Base-by-base conservation (phyloP, 2,329 filamentous ascomycete genomes). In the Pyrenophora graminea region DNA sequence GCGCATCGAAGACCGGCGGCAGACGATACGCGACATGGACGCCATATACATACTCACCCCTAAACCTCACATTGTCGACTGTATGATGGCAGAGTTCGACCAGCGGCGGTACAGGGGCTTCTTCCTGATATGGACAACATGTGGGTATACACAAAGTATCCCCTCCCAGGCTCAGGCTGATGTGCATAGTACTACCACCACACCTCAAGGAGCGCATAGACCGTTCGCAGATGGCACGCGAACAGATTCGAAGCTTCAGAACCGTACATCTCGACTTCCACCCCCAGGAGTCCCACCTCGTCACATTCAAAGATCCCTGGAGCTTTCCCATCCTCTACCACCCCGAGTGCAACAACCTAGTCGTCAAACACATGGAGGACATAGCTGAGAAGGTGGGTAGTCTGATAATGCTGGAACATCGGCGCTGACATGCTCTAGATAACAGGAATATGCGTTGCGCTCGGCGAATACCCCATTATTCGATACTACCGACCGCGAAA, bases 271-370 rank as follows among this genome's bases (percentile, higher is more conserved):
- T 96, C 70, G 89, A 97, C 73, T 99, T 88, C 73, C 93, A 86
- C 69, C 92, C 94, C 5, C 85, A 91, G 67, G 94, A 99, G 76
- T 94, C 92, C 6, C 90, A 95, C 65, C 78, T 99, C 34, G 80
- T 97, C 63, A 96, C 91, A 0, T 97, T 99, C 67, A 82, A 89
- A 68, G 93, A 99, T 70, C 93, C 94, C 1, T 96, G 89, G 86
- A 97, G 93, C 75, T 99, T 99, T 67, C 91, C 91, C 1, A 83
- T 92, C 44, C 80, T 99, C 52, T 99, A 89, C 76, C 93, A 99
- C 70, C 93, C 93, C 1, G 85, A 83, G 46, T 97, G 94, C 76
- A 96, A 96, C 72, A 82, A 85, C 58, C 77, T 97, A 37, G 88
- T 99, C 34, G 84, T 87, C 41, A 82, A 83, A 48, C 93, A 99